Base-by-base conservation (phyloP, 345 rosid genomes). In the Mangifera indica region DNA sequence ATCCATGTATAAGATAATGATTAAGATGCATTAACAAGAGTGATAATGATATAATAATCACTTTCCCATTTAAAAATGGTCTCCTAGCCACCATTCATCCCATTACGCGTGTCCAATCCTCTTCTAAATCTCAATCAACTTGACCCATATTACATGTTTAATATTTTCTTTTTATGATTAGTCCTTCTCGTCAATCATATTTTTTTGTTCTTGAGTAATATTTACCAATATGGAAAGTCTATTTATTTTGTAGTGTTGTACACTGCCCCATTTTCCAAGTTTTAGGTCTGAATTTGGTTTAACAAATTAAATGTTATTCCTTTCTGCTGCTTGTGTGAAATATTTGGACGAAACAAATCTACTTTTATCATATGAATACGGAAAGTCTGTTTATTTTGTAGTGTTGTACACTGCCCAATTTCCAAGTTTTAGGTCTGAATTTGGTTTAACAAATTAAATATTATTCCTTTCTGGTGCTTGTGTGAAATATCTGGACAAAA, bases 21-120 rank as follows among this genome's bases (percentile, higher is more conserved):
- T 76, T 76, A 78, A 60, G 85, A 81, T 78, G 82, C 82, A 73
- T 81, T 76, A 81, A 78, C 80, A 63, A 73, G 26, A 66, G 46
- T 57, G 67, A 66, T 26, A 57, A 42, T 54, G 70, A 74, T 34
- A 48, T 54, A 42, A 48, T 54, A 42, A 45, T 65, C 44, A 66
- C 54, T 68, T 72, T 25, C 21, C 48, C 62, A 63, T 72, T 77
- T 40, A 25, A 12, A 48, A 66, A n/a, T 24, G 57, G 54, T 48
- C 4, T 53, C 37, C 21, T n/a, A 21, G 2, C 53, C 13, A 14
- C 42, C 49, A 2, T 18, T 66, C 24, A 14, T 21, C 11, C 6
- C 1, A 5, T 0, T 1, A 58, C 58, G 22, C 59, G 57, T 57
- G 65, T 66, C 40, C 3, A 69, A n/a, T n/a, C n/a, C n/a, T n/a